Base-by-base conservation (phyloP, 768 basidiomycete species). In the Tubosaeta sp. region DNA sequence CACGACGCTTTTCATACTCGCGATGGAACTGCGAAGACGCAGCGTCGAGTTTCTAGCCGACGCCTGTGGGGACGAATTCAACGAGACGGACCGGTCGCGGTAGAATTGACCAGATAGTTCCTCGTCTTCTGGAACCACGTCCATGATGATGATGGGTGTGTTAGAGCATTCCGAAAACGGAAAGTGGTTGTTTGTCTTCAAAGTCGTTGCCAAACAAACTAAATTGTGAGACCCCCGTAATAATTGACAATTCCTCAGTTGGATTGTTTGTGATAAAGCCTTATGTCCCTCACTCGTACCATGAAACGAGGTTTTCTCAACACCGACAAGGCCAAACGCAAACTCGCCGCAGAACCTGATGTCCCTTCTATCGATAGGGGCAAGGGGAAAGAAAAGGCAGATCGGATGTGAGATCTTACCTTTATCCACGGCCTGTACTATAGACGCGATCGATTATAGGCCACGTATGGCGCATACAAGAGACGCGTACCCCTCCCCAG, bases 281-380 rank as follows among this genome's bases (percentile, higher is more conserved):
- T n/a, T n/a, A n/a, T n/a, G n/a, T n/a, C n/a, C n/a, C n/a, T n/a
- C n/a, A n/a, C n/a, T n/a, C n/a, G n/a, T 13, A 72, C 46, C 46
- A 65, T 65, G 64, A 54, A 63, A 35, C 47, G 51, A 6, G 63
- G 64, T 4, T 65, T 63, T 34, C 49, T 65, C 33, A 65, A 56
- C 33, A 65, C 61, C 1, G 31, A 50, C 2, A 61, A 57, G 44
- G 59, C 61, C 10, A 65, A 54, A 42, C 48, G 13, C 13, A 31
- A 75, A 61, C 45, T 75, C 48, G 22, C 42, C 4, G 33, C 39
- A 34, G 53, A 34, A 4, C 17, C 14, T 70, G 69, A 44, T n/a
- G 46, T 26, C 8, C 22, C 59, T 6, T 11, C 19, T n/a, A 8
- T 1, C 14, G 33, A 32, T 9, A 27, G 51, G 8, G 31, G 7